Evolutionary conservation across 768 basidiomycete species (phyloP).

Genomic region (Lentinus tigrinus): DNA sequence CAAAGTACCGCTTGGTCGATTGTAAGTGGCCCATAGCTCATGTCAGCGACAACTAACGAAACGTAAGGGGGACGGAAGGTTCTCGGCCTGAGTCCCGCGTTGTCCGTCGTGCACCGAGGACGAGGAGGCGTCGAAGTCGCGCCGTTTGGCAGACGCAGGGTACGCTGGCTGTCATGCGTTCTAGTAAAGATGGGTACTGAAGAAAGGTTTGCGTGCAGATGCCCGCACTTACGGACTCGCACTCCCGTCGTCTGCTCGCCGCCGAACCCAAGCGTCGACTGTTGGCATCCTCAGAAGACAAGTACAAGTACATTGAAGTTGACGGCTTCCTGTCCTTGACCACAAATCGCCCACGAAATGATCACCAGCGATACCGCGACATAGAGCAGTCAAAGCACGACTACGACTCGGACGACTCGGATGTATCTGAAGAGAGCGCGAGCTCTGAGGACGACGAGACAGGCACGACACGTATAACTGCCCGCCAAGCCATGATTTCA

Average conservation of each 20-base stretch:
- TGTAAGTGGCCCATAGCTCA: conserved; percentile 41
- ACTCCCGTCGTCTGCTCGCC: conserved; percentile 51
- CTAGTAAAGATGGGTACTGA: conserved; percentile 1
- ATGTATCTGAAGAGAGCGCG: conserved; percentile 26
- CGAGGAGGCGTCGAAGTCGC: conserved; percentile 61
- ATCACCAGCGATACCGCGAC: conserved; percentile 46
- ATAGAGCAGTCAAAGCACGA: conserved; percentile 40
- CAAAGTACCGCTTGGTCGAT: conserved; percentile 59
- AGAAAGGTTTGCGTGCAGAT: conserved; percentile 29
- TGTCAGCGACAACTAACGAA: conserved; percentile 47
- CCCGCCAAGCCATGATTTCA: conserved; percentile 61
- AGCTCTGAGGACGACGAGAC: conserved; percentile 24
- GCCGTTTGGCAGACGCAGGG: conserved; percentile 29
- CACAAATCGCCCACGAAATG: conserved; percentile 34
- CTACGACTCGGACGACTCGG: conserved; percentile 35
- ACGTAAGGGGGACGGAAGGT: conserved; percentile 56
- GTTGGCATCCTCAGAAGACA: conserved; percentile 32
- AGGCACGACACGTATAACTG: conserved; percentile 22
- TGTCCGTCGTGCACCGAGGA: conserved; percentile 44
- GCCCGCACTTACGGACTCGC: conserved; percentile 57
- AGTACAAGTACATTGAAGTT: conserved; percentile 56
- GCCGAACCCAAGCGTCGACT: conserved; percentile 52
- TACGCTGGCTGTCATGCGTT: conserved; percentile 35
- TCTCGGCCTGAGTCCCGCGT: conserved; percentile 56
- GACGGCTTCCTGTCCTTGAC: conserved; percentile 66